Evolutionary conservation across 179 eudicot genomes (phyloP).

Genomic region (Actinidia chinensis): DNA sequence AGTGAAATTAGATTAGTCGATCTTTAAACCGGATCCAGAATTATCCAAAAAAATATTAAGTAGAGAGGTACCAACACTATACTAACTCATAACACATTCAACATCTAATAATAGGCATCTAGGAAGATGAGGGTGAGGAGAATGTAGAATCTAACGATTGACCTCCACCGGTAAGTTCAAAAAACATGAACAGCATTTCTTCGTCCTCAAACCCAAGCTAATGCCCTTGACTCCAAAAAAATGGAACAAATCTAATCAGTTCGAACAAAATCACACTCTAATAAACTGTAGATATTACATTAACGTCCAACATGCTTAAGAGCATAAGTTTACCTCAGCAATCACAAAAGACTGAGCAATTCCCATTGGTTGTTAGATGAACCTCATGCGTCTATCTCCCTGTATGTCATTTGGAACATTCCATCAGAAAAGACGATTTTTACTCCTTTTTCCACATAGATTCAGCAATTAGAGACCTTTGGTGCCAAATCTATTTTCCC

Average conservation of each 20-base stretch:
- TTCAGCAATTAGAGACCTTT: not conserved
- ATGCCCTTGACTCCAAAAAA: constrained; percentile 9
- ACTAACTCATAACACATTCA: too few relatives aligned
- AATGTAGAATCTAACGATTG: not conserved
- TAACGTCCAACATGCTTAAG: not conserved
- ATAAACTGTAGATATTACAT: not conserved
- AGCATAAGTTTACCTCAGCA: constrained; percentile 11
- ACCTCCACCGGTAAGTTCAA: not conserved
- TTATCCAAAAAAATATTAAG: too few relatives aligned
- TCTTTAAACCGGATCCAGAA: too few relatives aligned
- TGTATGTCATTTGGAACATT: constrained; percentile 29
- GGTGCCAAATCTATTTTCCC: constrained; percentile 4
- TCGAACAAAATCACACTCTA: constrained; percentile 13
- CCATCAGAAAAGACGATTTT: constrained; percentile 12
- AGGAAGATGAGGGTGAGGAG: too few relatives aligned
- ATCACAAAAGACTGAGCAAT: not conserved
- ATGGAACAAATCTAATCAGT: constrained; percentile 15
- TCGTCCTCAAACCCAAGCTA: not conserved
- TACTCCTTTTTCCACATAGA: not conserved
- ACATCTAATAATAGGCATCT: too few relatives aligned
- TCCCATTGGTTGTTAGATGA: constrained; percentile 9
- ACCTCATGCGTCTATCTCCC: constrained; percentile 12
- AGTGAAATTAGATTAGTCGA: too few relatives aligned
- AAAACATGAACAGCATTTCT: not conserved
- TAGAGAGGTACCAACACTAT: too few relatives aligned